Base-by-base conservation (phyloP, 768 basidiomycete genomes). In the Rhizopogon vulgaris region DNA sequence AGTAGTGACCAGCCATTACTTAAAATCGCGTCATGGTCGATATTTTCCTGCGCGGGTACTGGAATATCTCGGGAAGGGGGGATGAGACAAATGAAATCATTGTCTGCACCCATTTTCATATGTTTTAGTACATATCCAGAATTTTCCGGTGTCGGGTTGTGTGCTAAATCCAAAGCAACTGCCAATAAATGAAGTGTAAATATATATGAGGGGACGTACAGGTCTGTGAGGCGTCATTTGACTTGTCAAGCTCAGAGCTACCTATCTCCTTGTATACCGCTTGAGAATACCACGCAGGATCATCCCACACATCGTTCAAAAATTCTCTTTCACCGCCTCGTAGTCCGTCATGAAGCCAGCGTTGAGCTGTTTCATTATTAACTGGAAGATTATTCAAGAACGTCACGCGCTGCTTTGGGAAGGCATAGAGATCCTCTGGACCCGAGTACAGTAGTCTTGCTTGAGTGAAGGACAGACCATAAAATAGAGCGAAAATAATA, bases 371-470 rank as follows among this genome's bases (percentile, higher is more conserved):
- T 43, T 85, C 73, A 58, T 85, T 84, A 24, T 76, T 67, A 56
- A 93, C 70, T 25, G 90, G 90, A n/a, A 83, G 78, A 52, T 78
- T 78, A 63, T 89, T 87, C 62, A 93, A 79, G 68, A 89, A 93
- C 38, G 82, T 71, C 54, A 93, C 84, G 38, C 80, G 78, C 64
- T 81, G 87, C 65, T 93, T 93, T 57, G 90, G 91, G 63, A 85
- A 90, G 0, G 90, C 84, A 66, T 82, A 79, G 14, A 82, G 73
- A 60, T 93, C 90, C 60, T 91, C 86, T 27, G 90, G 89, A 41
- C 90, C 75, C 8, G 85, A 81, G 62, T 89, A 83, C 27, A 84
- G 65, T n/a, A 82, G 57, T 0, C 63, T 67, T 0, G 70, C 73
- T 38, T 39, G 60, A 52, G 49, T 42, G 5, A 60, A 42, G 2